Conservation (phyloP, 352 stramenopile species). For the Plasmopara halstedii region DNA sequence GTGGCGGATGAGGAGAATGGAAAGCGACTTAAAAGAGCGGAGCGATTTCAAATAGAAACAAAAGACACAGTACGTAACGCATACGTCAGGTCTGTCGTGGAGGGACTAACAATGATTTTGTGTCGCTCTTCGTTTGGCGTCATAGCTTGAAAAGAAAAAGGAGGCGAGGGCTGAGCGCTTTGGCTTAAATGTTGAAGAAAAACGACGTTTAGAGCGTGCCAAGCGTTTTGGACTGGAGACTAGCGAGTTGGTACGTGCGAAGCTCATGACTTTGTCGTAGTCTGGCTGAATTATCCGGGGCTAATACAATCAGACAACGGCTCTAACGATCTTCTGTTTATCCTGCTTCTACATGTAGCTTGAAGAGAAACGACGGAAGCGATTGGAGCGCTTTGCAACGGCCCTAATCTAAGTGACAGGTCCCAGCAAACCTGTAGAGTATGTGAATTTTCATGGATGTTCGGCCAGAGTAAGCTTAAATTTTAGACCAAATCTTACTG, state of each 20-base stretch:
- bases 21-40: constrained; percentile 69
- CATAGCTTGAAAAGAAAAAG: constrained; percentile 78
- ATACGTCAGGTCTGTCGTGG: neutral
- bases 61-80: constrained; percentile 46
- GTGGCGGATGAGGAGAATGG: constrained; percentile 35
- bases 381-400: constrained; percentile 51
- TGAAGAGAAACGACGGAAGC: constrained; percentile 72
- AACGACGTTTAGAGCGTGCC: constrained; percentile 70
- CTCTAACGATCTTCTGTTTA: neutral
- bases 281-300: constrained; percentile 5
- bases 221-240: constrained; percentile 83
- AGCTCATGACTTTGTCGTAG: neutral
- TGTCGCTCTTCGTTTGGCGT: constrained; percentile 1
- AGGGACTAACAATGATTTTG: constrained; percentile 2
- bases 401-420: constrained; percentile 17
- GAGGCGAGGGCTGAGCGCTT: constrained; percentile 71
- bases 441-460: neutral
- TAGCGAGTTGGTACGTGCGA: constrained; percentile 52
- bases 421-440: constrained; percentile 12
- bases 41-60: constrained; percentile 76
- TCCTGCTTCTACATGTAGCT: constrained; percentile 23
- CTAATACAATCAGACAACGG: constrained; percentile 3
- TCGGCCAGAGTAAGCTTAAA: neutral
- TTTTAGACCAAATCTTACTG: constrained; percentile 3
- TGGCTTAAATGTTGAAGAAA: constrained; percentile 72